Conservation (phyloP, 176 grass and related monocot species). For the Rhynchospora tenuis region DNA sequence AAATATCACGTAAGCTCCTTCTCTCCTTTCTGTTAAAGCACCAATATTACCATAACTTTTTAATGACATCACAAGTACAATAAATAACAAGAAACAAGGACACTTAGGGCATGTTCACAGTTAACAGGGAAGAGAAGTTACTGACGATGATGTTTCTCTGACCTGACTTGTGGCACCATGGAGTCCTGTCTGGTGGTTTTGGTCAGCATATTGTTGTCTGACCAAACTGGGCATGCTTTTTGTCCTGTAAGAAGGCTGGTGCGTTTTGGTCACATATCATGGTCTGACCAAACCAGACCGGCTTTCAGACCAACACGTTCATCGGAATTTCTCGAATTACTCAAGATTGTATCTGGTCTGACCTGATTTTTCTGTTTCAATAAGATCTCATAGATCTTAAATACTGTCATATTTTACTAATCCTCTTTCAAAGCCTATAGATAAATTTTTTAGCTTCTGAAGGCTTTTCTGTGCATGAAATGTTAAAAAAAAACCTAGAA, state of each 20-base stretch:
- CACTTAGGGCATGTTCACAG: background rate
- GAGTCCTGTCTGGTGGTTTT: background rate
- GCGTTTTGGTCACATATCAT: no score
- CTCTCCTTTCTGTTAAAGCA: background rate
- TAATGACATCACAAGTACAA: background rate
- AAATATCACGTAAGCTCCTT: background rate
- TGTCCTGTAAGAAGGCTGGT: no score
- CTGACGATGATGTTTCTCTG: background rate
- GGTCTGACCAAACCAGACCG: background rate
- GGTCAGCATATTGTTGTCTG: background rate
- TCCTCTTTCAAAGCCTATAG: background rate
- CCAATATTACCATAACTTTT: conserved; percentile 5
- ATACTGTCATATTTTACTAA: background rate
- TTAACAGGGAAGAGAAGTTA: background rate
- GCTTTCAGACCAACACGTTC: background rate
- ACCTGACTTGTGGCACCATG: background rate
- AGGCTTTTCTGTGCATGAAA: background rate
- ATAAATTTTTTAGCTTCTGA: background rate
- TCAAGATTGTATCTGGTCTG: background rate
- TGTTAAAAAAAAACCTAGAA: background rate
- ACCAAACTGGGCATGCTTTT: no score
- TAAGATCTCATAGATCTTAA: background rate
- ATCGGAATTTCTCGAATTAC: background rate
- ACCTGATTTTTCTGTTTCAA: background rate
- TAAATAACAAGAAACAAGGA: background rate